Evolutionary conservation across 805 yeast genomes (phyloP).

Genomic region (Ogataea kodamae): DNA sequence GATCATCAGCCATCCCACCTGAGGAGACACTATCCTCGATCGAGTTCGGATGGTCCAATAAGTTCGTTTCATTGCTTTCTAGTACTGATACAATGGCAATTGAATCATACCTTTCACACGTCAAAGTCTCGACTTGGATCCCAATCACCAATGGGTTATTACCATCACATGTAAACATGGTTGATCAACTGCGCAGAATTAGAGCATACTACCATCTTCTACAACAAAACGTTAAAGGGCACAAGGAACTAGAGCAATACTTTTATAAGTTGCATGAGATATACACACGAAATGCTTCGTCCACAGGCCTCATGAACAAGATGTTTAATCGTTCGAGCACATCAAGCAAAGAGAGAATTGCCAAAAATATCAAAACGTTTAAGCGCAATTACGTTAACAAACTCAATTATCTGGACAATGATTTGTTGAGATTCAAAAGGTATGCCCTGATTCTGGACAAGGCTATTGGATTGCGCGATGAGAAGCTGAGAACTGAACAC

Average conservation of each 20-base stretch:
- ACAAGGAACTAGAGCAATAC: slow-evolving; percentile 30
- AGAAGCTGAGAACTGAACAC: slow-evolving; percentile 23
- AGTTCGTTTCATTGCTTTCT: slow-evolving; percentile 17
- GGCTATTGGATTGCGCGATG: slow-evolving; percentile 45
- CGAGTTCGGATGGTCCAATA: slow-evolving; percentile 78
- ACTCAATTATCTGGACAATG: slow-evolving; percentile 41
- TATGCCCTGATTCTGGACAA: slow-evolving; percentile 45
- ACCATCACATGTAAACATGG: slow-evolving; percentile 29
- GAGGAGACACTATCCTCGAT: slow-evolving; percentile 70
- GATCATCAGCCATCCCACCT: slow-evolving; percentile 76
- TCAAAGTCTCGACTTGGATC: slow-evolving; percentile 42
- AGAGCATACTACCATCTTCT: slow-evolving; percentile 38
- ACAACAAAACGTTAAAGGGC: slow-evolving; percentile 39
- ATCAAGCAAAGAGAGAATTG: slow-evolving; percentile 14
- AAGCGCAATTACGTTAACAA: slow-evolving; percentile 39
- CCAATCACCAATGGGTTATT: slow-evolving; percentile 28
- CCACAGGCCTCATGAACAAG: slow-evolving; percentile 11
- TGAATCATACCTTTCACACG: slow-evolving; percentile 28
- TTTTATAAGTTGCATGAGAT: slow-evolving; percentile 15
- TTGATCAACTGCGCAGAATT: slow-evolving; percentile 40
- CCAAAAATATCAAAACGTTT: slow-evolving; percentile 36
- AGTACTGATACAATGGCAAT: slow-evolving; percentile 3
- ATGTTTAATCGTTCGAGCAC: slow-evolving; percentile 16
- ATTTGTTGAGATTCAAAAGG: slow-evolving; percentile 42
- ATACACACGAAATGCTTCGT: slow-evolving; percentile 9